phyloP scores from a whole-genome alignment of 2,329 filamentous ascomycete species.

The Aspergillus oerlinghausenensis region DNA sequence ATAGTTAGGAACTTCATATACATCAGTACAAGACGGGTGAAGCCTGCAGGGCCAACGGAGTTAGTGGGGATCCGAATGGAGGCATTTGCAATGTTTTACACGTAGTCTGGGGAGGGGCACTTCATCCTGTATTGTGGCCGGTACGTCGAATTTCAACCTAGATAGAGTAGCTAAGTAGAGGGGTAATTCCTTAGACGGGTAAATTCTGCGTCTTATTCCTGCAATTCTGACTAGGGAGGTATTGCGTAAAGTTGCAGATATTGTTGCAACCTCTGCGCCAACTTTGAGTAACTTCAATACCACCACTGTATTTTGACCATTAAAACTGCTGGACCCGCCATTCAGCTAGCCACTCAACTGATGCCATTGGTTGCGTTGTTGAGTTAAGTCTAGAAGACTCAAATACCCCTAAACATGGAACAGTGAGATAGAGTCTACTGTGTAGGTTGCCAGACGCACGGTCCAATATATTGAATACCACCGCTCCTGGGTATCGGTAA shows the following conservation, averaged over 20 bases:
- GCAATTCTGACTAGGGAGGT: not conserved
- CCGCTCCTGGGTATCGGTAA: no score
- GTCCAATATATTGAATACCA: no score
- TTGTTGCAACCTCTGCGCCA: no score
- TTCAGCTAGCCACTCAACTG: not conserved
- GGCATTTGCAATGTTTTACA: no score
- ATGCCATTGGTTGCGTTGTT: not conserved
- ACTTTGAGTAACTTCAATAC: not conserved
- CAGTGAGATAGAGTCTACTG: not conserved
- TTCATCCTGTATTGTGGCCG: not conserved
- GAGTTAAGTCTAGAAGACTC: no score
- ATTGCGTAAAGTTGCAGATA: not conserved
- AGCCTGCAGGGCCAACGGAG: no score
- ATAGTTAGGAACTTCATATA: no score
- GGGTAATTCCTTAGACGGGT: no score
- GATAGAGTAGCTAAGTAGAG: not conserved
- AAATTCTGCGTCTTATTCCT: no score
- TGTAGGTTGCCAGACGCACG: not conserved
- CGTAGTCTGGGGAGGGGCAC: not conserved
- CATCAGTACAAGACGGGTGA: no score
- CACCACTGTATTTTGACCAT: not conserved
- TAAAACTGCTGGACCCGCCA: not conserved
- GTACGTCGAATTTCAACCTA: no score
- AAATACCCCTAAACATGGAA: not conserved
- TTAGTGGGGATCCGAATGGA: no score